These are phyloP conservation scores for Lithospermum erythrorhizon DNA, from an alignment of 257 asterid species.

Conservation along the genomic window DNA sequence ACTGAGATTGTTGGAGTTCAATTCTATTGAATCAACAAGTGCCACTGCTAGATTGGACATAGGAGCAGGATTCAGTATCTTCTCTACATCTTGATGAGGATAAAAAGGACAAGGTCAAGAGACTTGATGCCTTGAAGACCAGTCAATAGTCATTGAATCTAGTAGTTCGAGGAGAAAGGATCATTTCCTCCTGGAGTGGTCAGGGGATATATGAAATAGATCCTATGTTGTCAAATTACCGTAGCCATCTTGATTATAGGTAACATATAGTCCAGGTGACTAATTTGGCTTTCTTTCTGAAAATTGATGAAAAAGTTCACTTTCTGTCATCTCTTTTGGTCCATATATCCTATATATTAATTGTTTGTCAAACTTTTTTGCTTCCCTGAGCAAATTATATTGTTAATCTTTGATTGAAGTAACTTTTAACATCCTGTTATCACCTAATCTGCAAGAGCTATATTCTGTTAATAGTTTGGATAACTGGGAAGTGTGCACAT, in stretches of 20 bases:
- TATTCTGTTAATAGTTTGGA: too few relatives aligned
- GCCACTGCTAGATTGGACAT: constrained; percentile 10
- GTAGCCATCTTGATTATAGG: constrained; percentile 87
- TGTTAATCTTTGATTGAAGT: too few relatives aligned
- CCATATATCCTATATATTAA: neutral
- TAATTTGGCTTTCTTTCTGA: neutral
- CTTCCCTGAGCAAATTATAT: neutral
- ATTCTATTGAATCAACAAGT: constrained; percentile 9
- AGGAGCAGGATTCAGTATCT: constrained; percentile 23
- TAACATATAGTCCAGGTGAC: constrained; percentile 9
- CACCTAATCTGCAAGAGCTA: too few relatives aligned
- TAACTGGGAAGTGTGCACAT: neutral
- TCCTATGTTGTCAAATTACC: constrained; percentile 52
- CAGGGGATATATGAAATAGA: constrained; percentile 86
- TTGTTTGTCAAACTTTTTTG: neutral
- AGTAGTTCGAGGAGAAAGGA: constrained; percentile 35
- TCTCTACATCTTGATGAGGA: constrained; percentile 24
- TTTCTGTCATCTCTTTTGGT: neutral
- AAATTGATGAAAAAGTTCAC: neutral
- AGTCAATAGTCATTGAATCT: constrained; percentile 44
- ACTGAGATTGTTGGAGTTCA: constrained; percentile 25
- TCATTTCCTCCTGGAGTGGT: constrained; percentile 74
- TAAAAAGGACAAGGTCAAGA: constrained; percentile 18
- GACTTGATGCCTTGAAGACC: constrained; percentile 20
- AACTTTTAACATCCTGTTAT: too few relatives aligned